Conservation (phyloP, 169 alveolate genomes). For the Eimeria maxima region DNA sequence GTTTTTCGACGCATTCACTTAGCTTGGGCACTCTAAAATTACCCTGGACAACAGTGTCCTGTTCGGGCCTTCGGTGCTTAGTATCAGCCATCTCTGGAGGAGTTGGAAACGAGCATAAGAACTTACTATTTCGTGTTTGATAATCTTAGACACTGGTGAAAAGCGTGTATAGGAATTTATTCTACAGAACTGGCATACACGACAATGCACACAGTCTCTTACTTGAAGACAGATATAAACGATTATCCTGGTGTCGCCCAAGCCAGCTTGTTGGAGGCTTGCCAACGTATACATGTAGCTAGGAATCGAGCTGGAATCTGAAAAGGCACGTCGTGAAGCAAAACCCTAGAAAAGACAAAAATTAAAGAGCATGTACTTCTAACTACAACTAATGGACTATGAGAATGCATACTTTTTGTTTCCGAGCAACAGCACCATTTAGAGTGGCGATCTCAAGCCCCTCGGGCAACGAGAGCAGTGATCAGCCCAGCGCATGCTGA, state of each 20-base stretch:
- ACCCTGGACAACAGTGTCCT: not conserved
- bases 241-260: not conserved
- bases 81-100: conserved; percentile 17
- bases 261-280: not conserved
- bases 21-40: not conserved
- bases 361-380: not conserved
- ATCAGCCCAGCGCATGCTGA: not conserved
- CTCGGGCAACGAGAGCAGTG: not conserved
- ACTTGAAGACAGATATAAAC: not conserved
- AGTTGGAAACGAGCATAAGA: not conserved
- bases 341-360: not conserved
- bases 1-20: not conserved
- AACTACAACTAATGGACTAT: too few relatives aligned
- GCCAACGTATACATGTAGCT: not conserved
- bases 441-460: not conserved
- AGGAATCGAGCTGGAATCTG: not conserved
- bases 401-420: not conserved
- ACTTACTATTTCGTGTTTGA: not conserved
- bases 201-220: not conserved
- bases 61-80: not conserved
- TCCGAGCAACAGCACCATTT: not conserved
- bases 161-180: not conserved
- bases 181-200: not conserved
- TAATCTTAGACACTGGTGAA: not conserved
- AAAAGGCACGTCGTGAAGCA: not conserved